Evolutionary conservation across 108 stramenopile genomes (phyloP), one percentile per base, ranked within the genome.

Genomic region (Conticribra guillardii): DNA sequence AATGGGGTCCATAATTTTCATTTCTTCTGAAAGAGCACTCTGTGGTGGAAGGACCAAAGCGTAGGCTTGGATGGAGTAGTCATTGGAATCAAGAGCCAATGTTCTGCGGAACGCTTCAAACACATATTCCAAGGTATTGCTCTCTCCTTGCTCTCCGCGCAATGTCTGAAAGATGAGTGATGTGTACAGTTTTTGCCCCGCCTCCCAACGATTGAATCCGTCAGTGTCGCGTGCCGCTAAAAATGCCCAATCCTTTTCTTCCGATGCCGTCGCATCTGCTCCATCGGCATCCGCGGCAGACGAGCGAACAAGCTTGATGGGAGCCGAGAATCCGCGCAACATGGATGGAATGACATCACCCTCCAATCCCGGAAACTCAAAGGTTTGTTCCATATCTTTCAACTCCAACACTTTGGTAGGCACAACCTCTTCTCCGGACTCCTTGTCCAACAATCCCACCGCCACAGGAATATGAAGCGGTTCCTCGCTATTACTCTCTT

Each of bases 401-500:
- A 98, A 82, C 11, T 97, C 86, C 53, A 98, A 80, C 0, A 97
- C 89, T 26, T 52, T 81, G 24, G 88, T 90, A 11, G 90, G 72
- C 19, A 96, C 70, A 7, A 95, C 92, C 65, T 94, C 88, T 63
- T 90, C 79, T 1, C 93, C 93, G 50, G 84, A 83, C 24, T 37
- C 78, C 69, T 90, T 87, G 61, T 95, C 96, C 22, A 99, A 69
- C 55, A 99, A 79, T 37, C 97, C 98, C 23, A 95, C 60, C 0
- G 86, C 76, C n/a, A 99, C 73, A 15, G 99, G 99, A 79, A 99
- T 98, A 76, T 95, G 93, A 54, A 98, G 65, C 3, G 98, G 98
- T 1, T 67, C 57, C 0, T 62, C 57, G 31, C 77, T 76, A 19
- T 70, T 84, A 58, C 73, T 80, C 50, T 70, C 50, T 73, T 96